Percentiles rank a stretch among this genome's conserved stretches.
Conservation (phyloP, 257 asterid species). For the Striga asiatica region DNA sequence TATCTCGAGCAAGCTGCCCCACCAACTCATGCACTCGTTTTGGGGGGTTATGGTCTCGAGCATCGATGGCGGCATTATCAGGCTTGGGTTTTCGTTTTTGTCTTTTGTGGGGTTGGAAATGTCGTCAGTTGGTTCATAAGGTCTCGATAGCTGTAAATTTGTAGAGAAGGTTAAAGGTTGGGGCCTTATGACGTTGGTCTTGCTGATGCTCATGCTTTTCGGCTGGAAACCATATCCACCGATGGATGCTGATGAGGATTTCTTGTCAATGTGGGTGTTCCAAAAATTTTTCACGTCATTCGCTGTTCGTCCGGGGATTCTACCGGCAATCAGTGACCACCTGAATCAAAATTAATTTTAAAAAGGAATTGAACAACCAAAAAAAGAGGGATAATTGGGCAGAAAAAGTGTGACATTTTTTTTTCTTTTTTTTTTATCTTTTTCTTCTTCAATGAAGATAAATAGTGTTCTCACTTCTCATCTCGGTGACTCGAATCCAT, state of each 20-base stretch:
- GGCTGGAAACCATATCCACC: background rate
- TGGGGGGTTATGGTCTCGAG: no score
- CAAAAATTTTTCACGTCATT: slow-evolving; percentile 21
- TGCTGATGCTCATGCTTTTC: background rate
- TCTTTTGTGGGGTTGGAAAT: background rate
- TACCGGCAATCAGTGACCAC: slow-evolving; percentile 23
- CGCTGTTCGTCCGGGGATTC: slow-evolving; percentile 24
- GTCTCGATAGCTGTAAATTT: background rate
- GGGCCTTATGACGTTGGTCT: background rate
- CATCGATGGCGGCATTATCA: no score
- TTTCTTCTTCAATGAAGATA: no score
- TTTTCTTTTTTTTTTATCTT: no score
- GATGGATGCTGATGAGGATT: background rate
- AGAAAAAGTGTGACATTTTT: no score
- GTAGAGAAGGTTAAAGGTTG: background rate
- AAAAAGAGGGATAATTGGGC: no score
- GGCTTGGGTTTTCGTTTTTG: no score
- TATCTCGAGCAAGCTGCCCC: slow-evolving; percentile 20
- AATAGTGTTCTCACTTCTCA: no score
- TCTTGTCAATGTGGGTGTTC: slow-evolving; percentile 19
- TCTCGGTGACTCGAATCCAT: no score
- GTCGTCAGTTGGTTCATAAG: background rate
- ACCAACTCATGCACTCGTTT: slow-evolving; percentile 25
- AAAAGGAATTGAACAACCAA: no score
- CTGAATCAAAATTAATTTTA: no score